Evolutionary conservation across 768 basidiomycete genomes (phyloP).

Genomic region (Serpula lacrymans): DNA sequence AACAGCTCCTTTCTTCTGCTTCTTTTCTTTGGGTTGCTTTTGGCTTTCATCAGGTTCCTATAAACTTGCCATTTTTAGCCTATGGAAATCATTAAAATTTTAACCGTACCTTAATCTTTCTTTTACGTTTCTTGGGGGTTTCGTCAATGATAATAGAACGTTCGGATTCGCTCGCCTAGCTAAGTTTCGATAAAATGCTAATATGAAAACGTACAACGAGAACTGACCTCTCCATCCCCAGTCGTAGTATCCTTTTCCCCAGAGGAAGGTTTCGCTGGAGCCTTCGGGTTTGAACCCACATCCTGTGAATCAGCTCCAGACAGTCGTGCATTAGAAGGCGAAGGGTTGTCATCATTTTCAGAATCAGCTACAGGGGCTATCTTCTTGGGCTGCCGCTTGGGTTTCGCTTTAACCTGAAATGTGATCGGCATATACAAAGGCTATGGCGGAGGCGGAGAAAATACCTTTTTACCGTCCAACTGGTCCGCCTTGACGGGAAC

Average conservation of each 20-base stretch:
- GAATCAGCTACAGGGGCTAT: slow-evolving; percentile 4
- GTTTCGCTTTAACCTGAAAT: not conserved
- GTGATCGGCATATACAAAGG: not conserved
- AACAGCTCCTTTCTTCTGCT: slow-evolving; percentile 27
- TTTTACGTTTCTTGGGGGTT: slow-evolving; percentile 44
- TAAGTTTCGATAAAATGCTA: not conserved
- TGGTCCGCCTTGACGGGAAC: not conserved
- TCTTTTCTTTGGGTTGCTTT: slow-evolving; percentile 28
- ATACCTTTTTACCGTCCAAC: not conserved
- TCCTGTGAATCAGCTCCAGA: no score
- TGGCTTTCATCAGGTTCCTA: slow-evolving; percentile 21
- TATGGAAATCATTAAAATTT: not conserved
- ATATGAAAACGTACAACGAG: not conserved
- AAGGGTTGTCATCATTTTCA: slow-evolving; percentile 5
- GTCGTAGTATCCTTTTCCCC: no score
- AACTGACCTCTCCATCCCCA: no score
- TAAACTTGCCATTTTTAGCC: slow-evolving; percentile 3
- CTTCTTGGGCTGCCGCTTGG: not conserved
- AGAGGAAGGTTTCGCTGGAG: no score
- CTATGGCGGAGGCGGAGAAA: not conserved
- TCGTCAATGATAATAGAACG: slow-evolving; percentile 60
- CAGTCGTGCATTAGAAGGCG: no score
- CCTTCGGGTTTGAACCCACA: no score
- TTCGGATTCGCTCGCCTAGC: slow-evolving; percentile 52
- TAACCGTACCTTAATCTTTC: slow-evolving; percentile 38